Base-by-base conservation (phyloP, 2,329 filamentous ascomycete species). In the Aureobasidium sp. region DNA sequence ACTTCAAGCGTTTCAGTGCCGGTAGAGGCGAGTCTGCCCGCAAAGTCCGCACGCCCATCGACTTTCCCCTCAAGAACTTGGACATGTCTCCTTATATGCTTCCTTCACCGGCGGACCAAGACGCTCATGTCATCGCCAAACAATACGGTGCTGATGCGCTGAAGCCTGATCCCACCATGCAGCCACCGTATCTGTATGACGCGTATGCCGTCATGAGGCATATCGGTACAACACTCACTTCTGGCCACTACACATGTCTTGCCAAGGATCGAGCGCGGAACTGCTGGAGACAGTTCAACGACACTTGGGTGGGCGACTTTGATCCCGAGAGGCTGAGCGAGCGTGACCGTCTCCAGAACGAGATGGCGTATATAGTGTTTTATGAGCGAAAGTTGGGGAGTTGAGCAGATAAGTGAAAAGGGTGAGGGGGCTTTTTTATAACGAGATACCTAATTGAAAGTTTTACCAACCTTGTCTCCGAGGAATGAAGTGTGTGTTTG, bases 181-280 rank as follows among this genome's bases (percentile, higher is more conserved):
- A 73, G 15, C 74, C 75, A 0, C 86, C 88, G 0, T 90, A 88
- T 69, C 76, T 78, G 5, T 99, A 96, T 72, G 87, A 95, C 69
- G 86, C 89, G 57, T 96, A 95, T 70, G 93, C 86, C 2, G 87
- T 96, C 7, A 83, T 95, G 58, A 80, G 88, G 63, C 92, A 96
- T 71, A 74, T 83, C 4, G 92, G 92, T 23, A 75, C 76, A 1
- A 84, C 80, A 1, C 78, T 88, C 57, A 82, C 83, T 38, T 83
- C 82, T 54, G 92, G 92, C 0, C 92, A 96, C 73, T 96, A 96
- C 71, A 86, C 87, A 57, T 81, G 85, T 3, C 84, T 88, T 29
- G 75, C 76, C 46, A 76, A 74, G 60, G 78, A 80, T 62, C 71
- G 70, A 43, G 71, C 77, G 33, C 75, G 81, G 29, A 77, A 78